These are phyloP conservation scores for Arabidopsis thaliana DNA, from an alignment of 345 rosid species.

Conservation along the genomic window TAIR10.1 NC_003070.9:4984001-4984500, in stretches of 20 bases:
- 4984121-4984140: constrained; percentile 15
- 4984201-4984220: constrained; percentile 31
- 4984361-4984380: not conserved
- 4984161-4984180: constrained; percentile 25
- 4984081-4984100: constrained; percentile 12
- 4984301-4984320: not conserved
- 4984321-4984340: constrained; percentile 1
- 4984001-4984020: not conserved
- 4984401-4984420: not conserved
- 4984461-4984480: constrained; percentile 86
- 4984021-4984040: too few species aligned
- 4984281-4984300: not conserved
- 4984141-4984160: constrained; percentile 9
- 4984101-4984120: not conserved
- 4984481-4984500: constrained; percentile 49
- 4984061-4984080: not conserved
- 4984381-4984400: constrained; percentile 4
- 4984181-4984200: not conserved
- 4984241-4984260: not conserved
- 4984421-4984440: constrained; percentile 95
- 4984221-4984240: not conserved
- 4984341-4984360: not conserved
- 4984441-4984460: constrained; percentile 97
- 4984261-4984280: constrained; percentile 3
- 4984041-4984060: not conserved